Evolutionary conservation across 176 grass and related monocot species (phyloP).

Genomic region (Musa schizocarpa): DNA sequence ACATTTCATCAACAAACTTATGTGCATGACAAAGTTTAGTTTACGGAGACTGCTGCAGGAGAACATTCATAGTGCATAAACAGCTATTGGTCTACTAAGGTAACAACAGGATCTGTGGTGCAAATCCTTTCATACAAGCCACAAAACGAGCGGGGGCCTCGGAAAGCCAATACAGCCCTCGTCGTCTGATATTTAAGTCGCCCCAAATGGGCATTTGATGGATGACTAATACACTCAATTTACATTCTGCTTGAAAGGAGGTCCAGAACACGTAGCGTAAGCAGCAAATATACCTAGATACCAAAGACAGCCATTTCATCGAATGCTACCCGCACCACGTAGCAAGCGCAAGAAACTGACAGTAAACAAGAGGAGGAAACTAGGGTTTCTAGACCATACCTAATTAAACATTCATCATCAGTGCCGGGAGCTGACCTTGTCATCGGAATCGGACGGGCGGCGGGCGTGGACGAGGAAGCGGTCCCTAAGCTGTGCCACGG

Average conservation of each 20-base stretch:
- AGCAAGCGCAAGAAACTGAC: too few species aligned
- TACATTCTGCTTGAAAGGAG: neutral
- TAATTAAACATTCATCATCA: neutral
- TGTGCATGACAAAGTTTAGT: neutral
- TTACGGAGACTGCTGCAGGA: too few species aligned
- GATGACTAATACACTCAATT: neutral
- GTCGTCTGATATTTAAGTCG: neutral
- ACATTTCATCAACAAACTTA: neutral
- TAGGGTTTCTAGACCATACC: neutral
- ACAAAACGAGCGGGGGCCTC: neutral
- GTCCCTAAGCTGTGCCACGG: conserved; percentile 65
- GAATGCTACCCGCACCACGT: too few species aligned
- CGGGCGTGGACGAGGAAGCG: conserved; percentile 33
- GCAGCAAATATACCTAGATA: neutral
- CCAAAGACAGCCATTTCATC: neutral
- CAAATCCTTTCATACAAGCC: neutral
- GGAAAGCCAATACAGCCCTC: neutral
- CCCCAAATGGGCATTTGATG: neutral
- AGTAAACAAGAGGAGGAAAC: neutral
- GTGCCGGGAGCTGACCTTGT: conserved; percentile 40
- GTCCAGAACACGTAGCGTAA: neutral
- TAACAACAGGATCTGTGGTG: neutral
- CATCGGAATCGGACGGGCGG: conserved; percentile 22
- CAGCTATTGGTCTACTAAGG: neutral
- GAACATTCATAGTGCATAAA: neutral